Evolutionary conservation across 73 alveolate genomes (phyloP).

Genomic region (Durusdinium trenchii): DNA sequence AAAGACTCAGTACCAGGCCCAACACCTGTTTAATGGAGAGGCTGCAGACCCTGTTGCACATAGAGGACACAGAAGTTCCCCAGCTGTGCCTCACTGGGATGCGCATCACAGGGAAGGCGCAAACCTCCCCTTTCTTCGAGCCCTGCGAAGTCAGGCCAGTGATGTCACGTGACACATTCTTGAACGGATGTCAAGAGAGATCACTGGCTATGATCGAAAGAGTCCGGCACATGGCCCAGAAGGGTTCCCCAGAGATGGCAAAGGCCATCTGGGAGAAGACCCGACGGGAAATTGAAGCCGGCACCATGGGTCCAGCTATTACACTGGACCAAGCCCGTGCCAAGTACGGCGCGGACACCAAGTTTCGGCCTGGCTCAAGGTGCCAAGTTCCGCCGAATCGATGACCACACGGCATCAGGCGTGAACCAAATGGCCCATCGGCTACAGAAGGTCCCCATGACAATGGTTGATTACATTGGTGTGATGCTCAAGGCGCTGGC

Average conservation of each 20-base stretch:
- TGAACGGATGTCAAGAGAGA: background rate
- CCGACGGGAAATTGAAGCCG: background rate
- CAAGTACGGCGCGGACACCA: background rate
- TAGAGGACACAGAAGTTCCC: background rate
- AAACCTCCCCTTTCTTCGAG: background rate
- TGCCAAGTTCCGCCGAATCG: background rate
- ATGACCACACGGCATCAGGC: background rate
- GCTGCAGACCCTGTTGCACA: background rate
- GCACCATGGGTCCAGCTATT: background rate
- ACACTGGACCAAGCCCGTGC: background rate
- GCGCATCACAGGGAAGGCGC: background rate
- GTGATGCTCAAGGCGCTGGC: background rate
- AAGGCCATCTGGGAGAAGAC: constrained; percentile 22
- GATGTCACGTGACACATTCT: background rate
- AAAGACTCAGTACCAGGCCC: background rate
- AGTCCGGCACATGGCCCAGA: background rate
- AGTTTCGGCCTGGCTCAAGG: constrained; percentile 20
- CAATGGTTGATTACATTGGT: background rate
- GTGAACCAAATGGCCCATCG: background rate
- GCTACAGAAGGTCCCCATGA: background rate
- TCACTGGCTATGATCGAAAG: background rate
- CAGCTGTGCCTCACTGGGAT: background rate
- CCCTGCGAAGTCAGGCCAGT: background rate
- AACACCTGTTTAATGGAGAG: background rate
- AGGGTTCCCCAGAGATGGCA: background rate